These are phyloP conservation scores for Triticum monococcum DNA, from an alignment of 176 grass and related monocot genomes.

Conservation along the genomic window DNA sequence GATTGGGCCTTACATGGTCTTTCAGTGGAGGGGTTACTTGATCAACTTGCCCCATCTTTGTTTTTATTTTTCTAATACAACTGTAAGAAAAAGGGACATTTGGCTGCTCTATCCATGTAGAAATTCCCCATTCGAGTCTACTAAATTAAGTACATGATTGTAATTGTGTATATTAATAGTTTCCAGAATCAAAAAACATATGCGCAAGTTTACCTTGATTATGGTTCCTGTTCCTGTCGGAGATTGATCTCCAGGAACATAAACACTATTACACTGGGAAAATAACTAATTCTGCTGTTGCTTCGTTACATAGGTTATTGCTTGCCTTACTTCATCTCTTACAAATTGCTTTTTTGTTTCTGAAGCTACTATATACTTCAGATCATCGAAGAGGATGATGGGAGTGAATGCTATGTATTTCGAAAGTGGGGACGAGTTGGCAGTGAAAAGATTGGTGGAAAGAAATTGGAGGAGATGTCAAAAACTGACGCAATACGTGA, in stretches of 20 bases:
- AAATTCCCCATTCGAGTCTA: background rate
- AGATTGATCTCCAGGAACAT: background rate
- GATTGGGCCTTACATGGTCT: no score
- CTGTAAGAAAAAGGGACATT: background rate
- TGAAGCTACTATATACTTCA: conserved; percentile 95
- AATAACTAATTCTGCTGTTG: background rate
- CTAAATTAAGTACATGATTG: background rate
- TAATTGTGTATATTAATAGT: background rate
- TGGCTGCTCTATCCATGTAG: background rate
- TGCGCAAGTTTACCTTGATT: conserved; percentile 10
- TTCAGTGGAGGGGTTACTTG: background rate
- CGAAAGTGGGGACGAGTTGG: conserved; percentile 94
- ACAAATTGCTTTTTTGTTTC: background rate
- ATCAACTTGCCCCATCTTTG: background rate
- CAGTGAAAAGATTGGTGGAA: conserved; percentile 79
- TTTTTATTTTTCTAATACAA: no score
- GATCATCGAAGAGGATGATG: conserved; percentile 87
- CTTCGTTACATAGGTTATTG: conserved; percentile 7
- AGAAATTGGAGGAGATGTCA: conserved; percentile 79
- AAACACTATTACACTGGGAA: background rate
- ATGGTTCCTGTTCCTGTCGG: background rate
- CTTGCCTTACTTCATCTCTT: conserved; percentile 22
- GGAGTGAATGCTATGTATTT: conserved; percentile 84
- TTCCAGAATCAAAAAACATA: background rate
- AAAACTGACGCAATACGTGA: conserved; percentile 78